A percentile compares a stretch with the other conserved stretches of the same genome.
phyloP scores from a whole-genome alignment of 2,329 filamentous ascomycete genomes.

The Aureobasidium sp. region DNA sequence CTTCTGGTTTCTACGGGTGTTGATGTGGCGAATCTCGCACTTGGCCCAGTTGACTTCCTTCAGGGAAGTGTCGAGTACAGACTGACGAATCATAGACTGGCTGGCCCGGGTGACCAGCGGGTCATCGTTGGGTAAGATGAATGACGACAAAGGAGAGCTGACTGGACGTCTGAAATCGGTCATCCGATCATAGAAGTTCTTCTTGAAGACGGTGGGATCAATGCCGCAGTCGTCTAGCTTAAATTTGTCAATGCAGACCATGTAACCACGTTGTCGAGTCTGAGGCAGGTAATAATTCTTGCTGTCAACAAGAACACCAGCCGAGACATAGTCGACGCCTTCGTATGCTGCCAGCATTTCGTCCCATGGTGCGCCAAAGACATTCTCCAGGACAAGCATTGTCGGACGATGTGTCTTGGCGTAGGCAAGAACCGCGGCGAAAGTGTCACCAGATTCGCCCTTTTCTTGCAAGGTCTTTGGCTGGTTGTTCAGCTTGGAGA shows the following conservation, averaged over 20 bases:
- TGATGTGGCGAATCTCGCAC: conserved; percentile 52
- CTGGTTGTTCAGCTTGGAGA: conserved; percentile 55
- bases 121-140: conserved; percentile 50
- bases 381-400: conserved; percentile 66
- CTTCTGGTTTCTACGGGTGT: conserved; percentile 39
- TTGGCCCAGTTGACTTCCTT: conserved; percentile 42
- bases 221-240: neutral
- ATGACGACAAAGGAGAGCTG: conserved; percentile 54
- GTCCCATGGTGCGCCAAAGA: conserved; percentile 53
- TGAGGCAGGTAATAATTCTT: conserved; percentile 69
- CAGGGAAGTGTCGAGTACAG: conserved; percentile 15
- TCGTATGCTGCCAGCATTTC: conserved; percentile 31
- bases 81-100: conserved; percentile 35
- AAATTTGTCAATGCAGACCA: conserved; percentile 30
- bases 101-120: conserved; percentile 43
- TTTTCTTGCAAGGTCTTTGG: conserved; percentile 43
- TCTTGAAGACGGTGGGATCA: neutral
- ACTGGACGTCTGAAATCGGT: conserved; percentile 43
- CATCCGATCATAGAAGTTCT: conserved; percentile 33
- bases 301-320: conserved; percentile 48
- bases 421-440: conserved; percentile 52
- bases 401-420: conserved; percentile 46
- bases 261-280: conserved; percentile 33
- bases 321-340: conserved; percentile 47
- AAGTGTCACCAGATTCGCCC: conserved; percentile 59